Percentiles rank a stretch among this genome's conserved stretches.
phyloP scores from a whole-genome alignment of 805 yeast genomes.

The Wickerhamiella cacticola region DNA sequence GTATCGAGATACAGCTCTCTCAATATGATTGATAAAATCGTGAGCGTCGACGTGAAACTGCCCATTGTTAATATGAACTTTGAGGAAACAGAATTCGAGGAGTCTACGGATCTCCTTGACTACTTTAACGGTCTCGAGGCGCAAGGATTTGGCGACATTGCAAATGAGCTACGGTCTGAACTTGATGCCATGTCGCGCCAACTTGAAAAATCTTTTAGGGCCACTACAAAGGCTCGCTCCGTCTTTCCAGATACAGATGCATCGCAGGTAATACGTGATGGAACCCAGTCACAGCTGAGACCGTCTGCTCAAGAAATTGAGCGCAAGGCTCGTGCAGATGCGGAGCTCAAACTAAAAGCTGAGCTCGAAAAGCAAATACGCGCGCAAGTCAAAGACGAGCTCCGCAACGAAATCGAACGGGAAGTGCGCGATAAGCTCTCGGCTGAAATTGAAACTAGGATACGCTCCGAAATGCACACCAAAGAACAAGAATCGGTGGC shows the following conservation, averaged over 20 bases:
- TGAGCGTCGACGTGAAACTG: conserved; percentile 12
- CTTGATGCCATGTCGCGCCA: conserved; percentile 25
- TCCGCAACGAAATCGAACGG: neutral
- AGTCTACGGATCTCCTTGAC: conserved; percentile 12
- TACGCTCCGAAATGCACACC: neutral
- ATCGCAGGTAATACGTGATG: conserved; percentile 1
- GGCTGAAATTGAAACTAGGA: neutral
- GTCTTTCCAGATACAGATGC: conserved; percentile 2
- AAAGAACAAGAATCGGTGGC: neutral
- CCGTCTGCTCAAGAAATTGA: neutral
- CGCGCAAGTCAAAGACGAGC: neutral
- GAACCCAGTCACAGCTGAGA: neutral
- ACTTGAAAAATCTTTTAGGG: conserved; percentile 14
- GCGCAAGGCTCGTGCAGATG: neutral
- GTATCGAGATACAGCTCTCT: conserved; percentile 36
- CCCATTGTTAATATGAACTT: conserved; percentile 19
- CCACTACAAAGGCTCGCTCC: neutral
- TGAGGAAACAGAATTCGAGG: conserved; percentile 13
- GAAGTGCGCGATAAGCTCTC: neutral
- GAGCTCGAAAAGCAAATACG: neutral
- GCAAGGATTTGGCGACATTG: conserved; percentile 21
- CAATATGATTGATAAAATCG: conserved; percentile 17
- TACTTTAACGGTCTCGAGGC: conserved; percentile 21
- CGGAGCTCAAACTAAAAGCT: neutral
- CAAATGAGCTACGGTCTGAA: conserved; percentile 24